phyloP scores from a whole-genome alignment of 192 early-diverging fungal genomes.

The Spinellus fusiger region DNA sequence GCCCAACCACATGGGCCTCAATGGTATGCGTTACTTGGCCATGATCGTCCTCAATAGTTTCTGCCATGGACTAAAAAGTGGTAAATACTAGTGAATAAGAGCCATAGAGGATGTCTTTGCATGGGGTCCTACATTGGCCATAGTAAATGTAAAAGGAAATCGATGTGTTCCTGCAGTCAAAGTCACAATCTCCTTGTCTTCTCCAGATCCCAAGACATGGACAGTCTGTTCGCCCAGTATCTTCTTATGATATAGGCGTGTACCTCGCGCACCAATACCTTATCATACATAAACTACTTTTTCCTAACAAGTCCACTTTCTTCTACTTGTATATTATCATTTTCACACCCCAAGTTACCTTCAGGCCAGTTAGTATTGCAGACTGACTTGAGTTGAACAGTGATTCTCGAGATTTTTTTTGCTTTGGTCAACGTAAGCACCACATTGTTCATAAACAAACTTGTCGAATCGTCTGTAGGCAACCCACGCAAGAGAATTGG shows the following conservation, averaged over 20 bases:
- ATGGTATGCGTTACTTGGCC: slow-evolving; percentile 17
- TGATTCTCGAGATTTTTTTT: slow-evolving; percentile 8
- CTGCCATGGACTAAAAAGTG: slow-evolving; percentile 13
- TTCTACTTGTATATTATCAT: not conserved
- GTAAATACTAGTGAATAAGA: not conserved
- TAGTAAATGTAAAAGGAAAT: slow-evolving; percentile 22
- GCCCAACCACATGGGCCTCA: slow-evolving; percentile 6
- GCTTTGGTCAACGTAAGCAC: slow-evolving; percentile 12
- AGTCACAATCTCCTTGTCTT: slow-evolving; percentile 1
- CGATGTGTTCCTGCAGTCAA: slow-evolving; percentile 15
- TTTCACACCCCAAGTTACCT: not conserved
- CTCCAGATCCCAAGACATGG: not conserved
- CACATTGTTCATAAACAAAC: slow-evolving; percentile 12
- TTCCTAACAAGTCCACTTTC: not conserved
- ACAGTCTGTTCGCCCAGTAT: slow-evolving; percentile 12
- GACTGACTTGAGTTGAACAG: slow-evolving; percentile 12
- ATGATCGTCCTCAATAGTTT: slow-evolving; percentile 23
- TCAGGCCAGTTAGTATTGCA: slow-evolving; percentile 17
- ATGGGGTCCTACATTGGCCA: slow-evolving; percentile 15
- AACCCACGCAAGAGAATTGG: slow-evolving; percentile 21
- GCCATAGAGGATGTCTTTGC: not conserved
- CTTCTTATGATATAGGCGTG: slow-evolving; percentile 7
- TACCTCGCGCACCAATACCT: slow-evolving; percentile 12
- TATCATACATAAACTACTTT: not conserved
- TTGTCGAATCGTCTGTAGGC: slow-evolving; percentile 13